phyloP scores from a whole-genome alignment of 306 rosid species.

The Crotalaria pallida region DNA sequence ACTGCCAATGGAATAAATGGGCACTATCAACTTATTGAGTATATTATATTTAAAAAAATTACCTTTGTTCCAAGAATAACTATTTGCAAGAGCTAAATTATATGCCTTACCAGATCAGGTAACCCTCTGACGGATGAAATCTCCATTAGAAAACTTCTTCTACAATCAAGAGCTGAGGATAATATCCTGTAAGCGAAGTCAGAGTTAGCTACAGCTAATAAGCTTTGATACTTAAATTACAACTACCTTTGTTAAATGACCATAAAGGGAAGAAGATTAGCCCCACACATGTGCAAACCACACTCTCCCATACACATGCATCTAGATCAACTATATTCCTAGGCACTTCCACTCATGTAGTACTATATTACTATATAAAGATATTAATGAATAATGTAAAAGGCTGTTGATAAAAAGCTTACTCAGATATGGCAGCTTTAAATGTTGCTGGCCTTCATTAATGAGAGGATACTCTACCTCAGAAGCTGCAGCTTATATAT shows the following conservation, averaged over 20 bases:
- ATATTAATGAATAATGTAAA: neutral
- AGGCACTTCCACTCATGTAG: neutral
- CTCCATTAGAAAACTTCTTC: slow-evolving; percentile 45
- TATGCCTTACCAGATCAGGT: slow-evolving; percentile 56
- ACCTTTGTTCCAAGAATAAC: neutral
- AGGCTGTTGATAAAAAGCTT: slow-evolving; percentile 23
- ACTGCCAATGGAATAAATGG: neutral
- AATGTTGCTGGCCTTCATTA: neutral
- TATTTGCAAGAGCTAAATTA: neutral
- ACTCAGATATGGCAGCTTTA: slow-evolving; percentile 22
- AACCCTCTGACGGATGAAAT: slow-evolving; percentile 46
- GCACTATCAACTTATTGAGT: neutral
- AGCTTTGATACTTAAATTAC: neutral
- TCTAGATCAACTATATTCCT: neutral
- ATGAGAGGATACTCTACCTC: no score
- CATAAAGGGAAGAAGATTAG: neutral
- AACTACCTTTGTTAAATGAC: neutral
- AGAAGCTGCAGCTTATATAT: slow-evolving; percentile 14
- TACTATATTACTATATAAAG: no score
- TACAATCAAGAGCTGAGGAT: slow-evolving; percentile 4
- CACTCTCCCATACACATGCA: neutral
- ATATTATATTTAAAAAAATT: neutral
- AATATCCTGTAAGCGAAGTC: slow-evolving; percentile 24
- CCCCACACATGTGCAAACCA: neutral
- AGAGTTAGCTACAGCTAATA: slow-evolving; percentile 4